Base-by-base conservation (phyloP, 495 filamentous ascomycete genomes). In the Clavariopsis aquatica region DNA sequence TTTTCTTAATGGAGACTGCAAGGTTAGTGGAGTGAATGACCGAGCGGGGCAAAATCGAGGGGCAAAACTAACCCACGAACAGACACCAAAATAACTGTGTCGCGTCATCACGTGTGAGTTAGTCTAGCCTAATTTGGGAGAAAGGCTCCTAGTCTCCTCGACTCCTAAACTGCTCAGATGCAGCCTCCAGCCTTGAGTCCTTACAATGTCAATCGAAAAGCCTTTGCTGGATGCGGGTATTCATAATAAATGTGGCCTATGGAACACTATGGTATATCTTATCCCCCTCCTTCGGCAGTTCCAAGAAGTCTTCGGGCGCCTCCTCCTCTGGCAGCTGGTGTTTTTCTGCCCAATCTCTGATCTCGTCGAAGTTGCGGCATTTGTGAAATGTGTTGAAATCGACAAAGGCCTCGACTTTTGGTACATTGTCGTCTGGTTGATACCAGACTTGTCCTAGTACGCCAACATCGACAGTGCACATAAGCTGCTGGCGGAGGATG, bases 371-470 rank as follows among this genome's bases (percentile, higher is more conserved):
- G 57, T 85, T 83, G 31, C 81, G 78, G 65, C 84, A 86, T 54
- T 74, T 76, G 60, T 85, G 84, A 43, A 73, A 55, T 0, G 82
- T 84, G 62, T 84, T 81, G 71, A 85, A 85, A 54, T 85, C 81
- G 6, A 81, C 77, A 61, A 79, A 84, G 0, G 82, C 75, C 43
- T 75, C 71, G 0, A 81, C 81, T 19, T 64, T 53, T 12, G 38
- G 38, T 7, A 9, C n/a, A 1, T 78, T 69, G 0, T 68, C 65
- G 52, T 79, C 73, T 9, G 66, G 66, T 24, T 69, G 60, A 54
- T 78, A 76, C 82, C 83, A 85, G 22, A 86, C 75, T 57, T 84
- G 81, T 4, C 82, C 83, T 0, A 84, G 66, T 0, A 84, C 74
- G 10, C 79, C 81, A 10, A 78, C 80, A 63, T 85, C 83, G 19